Conservation (phyloP, 257 asterid species). For the Solanum piurae region DNA sequence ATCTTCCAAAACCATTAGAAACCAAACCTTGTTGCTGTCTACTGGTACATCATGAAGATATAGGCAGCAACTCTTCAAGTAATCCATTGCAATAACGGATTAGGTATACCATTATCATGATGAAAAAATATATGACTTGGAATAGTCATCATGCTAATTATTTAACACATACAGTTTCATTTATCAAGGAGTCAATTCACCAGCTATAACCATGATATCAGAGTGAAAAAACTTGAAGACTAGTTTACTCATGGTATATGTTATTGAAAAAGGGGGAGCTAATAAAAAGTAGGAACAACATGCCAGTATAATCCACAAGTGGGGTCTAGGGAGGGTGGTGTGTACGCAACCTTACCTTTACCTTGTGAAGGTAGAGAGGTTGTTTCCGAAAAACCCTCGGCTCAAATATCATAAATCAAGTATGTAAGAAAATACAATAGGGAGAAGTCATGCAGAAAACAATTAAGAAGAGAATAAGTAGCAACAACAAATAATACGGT, state of each 20-base stretch:
- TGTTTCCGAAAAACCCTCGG: neutral
- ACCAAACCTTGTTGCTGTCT: neutral
- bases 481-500: neutral
- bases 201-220: neutral
- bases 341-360: neutral
- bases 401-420: neutral
- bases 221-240: neutral
- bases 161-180: neutral
- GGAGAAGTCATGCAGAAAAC: neutral
- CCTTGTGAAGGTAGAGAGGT: neutral
- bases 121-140: neutral
- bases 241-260: neutral
- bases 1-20: neutral
- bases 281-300: neutral
- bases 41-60: neutral
- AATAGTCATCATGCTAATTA: neutral
- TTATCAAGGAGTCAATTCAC: neutral
- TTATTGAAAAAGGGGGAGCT: neutral
- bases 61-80: neutral
- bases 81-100: neutral
- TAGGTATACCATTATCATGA: neutral
- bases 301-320: neutral
- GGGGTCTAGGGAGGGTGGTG: neutral
- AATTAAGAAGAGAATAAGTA: neutral
- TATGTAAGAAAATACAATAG: neutral